These are phyloP conservation scores for Aspergillus sp. DNA, from an alignment of 2,329 filamentous ascomycete species.

Conservation along the genomic window DNA sequence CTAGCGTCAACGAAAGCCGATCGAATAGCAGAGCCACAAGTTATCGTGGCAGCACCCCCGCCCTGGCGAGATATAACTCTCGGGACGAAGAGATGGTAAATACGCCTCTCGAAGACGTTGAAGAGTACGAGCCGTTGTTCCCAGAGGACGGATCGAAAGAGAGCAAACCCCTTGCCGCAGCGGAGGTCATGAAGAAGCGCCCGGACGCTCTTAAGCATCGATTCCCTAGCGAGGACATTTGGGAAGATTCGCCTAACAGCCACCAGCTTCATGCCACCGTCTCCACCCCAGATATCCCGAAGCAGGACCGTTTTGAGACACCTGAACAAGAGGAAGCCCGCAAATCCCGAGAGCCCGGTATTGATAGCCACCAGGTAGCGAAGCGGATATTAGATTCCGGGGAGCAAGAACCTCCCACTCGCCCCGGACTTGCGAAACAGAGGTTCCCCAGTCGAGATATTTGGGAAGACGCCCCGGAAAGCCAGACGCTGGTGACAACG, in stretches of 20 bases:
- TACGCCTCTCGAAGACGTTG: slow-evolving; percentile 80
- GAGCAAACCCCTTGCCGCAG: slow-evolving; percentile 51
- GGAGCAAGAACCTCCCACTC: slow-evolving; percentile 26
- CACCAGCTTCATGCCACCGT: slow-evolving; percentile 76
- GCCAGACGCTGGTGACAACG: slow-evolving; percentile 74
- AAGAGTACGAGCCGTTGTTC: slow-evolving; percentile 95
- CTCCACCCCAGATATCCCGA: slow-evolving; percentile 70
- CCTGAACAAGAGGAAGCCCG: slow-evolving; percentile 51
- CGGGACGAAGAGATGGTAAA: slow-evolving; percentile 52
- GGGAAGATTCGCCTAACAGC: slow-evolving; percentile 93
- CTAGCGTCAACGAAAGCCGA: slow-evolving; percentile 60
- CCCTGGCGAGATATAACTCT: slow-evolving; percentile 55
- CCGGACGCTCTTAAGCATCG: slow-evolving; percentile 59
- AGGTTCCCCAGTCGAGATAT: slow-evolving; percentile 90
- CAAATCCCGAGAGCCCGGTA: slow-evolving; percentile 41
- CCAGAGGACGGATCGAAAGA: slow-evolving; percentile 70
- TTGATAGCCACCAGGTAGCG: slow-evolving; percentile 36
- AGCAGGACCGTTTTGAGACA: slow-evolving; percentile 43
- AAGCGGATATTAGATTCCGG: slow-evolving; percentile 35
- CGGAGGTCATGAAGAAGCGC: slow-evolving; percentile 57
- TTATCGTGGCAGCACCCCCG: slow-evolving; percentile 58
- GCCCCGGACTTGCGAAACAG: slow-evolving; percentile 58
- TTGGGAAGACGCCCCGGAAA: slow-evolving; percentile 92
- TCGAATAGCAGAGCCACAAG: slow-evolving; percentile 65
- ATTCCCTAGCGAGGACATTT: slow-evolving; percentile 94